phyloP scores from a whole-genome alignment of 129 eudicot genomes.

The Cynara cardunculus region DNA sequence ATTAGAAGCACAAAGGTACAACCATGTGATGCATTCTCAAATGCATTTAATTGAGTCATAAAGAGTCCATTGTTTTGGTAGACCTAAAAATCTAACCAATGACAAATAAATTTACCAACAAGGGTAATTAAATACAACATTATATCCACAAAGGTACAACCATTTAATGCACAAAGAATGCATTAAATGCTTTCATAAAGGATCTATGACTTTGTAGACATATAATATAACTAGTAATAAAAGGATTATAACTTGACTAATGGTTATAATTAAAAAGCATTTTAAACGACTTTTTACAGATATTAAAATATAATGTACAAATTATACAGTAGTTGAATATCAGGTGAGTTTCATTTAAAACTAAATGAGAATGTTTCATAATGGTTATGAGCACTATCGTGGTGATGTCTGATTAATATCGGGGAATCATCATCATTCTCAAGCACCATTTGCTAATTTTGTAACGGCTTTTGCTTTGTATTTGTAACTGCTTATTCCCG shows the following conservation, averaged over 20 bases:
- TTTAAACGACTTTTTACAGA: not conserved
- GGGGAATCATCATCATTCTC: not conserved
- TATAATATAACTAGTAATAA: not conserved
- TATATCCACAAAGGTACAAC: conserved; percentile 14
- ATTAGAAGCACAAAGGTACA: conserved; percentile 15
- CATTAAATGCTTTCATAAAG: conserved; percentile 21
- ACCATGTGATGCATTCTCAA: conserved; percentile 12
- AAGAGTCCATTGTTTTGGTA: conserved; percentile 19
- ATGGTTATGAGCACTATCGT: not conserved
- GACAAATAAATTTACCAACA: not conserved
- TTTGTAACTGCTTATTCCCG: not conserved
- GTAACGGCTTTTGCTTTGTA: not conserved
- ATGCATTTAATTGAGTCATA: conserved; percentile 22
- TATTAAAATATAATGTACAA: not conserved
- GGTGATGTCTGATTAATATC: not conserved
- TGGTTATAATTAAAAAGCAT: too few relatives aligned
- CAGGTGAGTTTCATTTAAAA: too few relatives aligned
- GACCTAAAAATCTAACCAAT: conserved; percentile 17
- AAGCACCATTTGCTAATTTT: not conserved
- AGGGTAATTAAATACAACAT: not conserved
- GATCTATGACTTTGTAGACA: conserved; percentile 20
- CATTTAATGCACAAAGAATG: conserved; percentile 6
- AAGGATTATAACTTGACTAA: not conserved
- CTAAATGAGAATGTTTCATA: not conserved
- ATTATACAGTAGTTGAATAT: not conserved